Conservation (phyloP, 306 rosid species). For the apple (Malus domestica) region DNA sequence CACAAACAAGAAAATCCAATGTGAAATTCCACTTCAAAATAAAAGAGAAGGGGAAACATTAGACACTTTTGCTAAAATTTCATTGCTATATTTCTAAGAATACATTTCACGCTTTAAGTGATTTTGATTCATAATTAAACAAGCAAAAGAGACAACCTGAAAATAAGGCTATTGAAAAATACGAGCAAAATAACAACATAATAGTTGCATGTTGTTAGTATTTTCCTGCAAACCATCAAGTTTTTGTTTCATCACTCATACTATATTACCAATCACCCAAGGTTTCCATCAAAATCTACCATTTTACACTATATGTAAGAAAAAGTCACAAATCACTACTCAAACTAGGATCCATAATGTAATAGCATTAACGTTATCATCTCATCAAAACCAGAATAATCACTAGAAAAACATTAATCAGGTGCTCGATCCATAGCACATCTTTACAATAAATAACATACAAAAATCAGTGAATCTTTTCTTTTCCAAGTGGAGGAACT, state of each 20-base stretch:
- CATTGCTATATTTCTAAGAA: not conserved
- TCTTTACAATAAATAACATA: conserved; percentile 28
- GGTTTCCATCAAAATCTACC: not conserved
- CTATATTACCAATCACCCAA: not conserved
- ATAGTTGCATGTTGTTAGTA: not conserved
- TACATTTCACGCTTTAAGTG: not conserved
- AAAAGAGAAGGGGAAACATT: not conserved
- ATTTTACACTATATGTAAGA: not conserved
- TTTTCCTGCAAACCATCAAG: not conserved
- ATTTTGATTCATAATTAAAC: not conserved
- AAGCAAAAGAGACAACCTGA: not conserved
- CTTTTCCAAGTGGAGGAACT: conserved; percentile 67
- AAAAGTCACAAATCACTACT: not conserved
- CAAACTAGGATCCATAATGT: not conserved
- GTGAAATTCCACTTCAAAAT: not conserved
- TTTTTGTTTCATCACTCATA: not conserved
- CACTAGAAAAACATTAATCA: not conserved
- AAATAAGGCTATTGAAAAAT: not conserved
- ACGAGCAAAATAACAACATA: not conserved
- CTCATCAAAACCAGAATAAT: not conserved
- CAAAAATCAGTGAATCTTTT: conserved; percentile 60
- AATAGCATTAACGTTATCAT: not conserved
- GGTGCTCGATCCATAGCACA: not conserved
- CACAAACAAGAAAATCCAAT: conserved; percentile 7
- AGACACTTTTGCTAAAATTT: too few relatives aligned